Evolutionary conservation across 2,329 filamentous ascomycete species (phyloP), one percentile per base, ranked within the genome.

Genomic region (Fusarium bulbicola): DNA sequence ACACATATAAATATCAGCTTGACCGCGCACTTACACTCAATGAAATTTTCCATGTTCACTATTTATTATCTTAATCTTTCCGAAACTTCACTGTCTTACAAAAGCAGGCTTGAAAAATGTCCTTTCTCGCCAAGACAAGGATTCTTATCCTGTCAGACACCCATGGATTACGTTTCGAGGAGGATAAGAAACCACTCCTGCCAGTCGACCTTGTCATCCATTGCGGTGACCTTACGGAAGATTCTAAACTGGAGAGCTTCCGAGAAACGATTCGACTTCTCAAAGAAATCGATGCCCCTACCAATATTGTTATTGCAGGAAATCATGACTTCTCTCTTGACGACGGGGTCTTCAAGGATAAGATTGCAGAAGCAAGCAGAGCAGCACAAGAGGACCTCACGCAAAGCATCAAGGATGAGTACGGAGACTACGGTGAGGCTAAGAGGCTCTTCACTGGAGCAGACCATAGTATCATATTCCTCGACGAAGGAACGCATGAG

Each of bases 281-380:
- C 1, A 72, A 80, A 14, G 57, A 56, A 0, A 76, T 88, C 21
- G 64, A 84, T 3, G 85, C 86, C 0, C 82, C 84, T 0, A 76
- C 87, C 7, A 88, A 88, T 61, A 73, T 88, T 3, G 78, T 84
- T 12, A 87, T 89, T 47, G 81, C 86, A 5, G 86, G 87, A 2
- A 88, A 88, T 58, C 86, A 88, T 66, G 86, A 89, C 66, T 86
- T 86, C 45, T 84, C 81, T 0, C 76, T 85, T 6, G 82, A 85
- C 37, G 49, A 68, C 4, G 71, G 74, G 0, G 74, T 74, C 0
- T 88, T 86, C 54, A 65, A 80, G 46, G 15, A 66, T 6, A 80
- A 80, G 46, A 59, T 80, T 2, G 21, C 28, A 0, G 76, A 79
- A 36, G 65, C 74, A n/a, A 65, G 43, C 8, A 70, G 49, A 7